phyloP scores from a whole-genome alignment of 2,329 filamentous ascomycete genomes.

The Knufia petricola region DNA sequence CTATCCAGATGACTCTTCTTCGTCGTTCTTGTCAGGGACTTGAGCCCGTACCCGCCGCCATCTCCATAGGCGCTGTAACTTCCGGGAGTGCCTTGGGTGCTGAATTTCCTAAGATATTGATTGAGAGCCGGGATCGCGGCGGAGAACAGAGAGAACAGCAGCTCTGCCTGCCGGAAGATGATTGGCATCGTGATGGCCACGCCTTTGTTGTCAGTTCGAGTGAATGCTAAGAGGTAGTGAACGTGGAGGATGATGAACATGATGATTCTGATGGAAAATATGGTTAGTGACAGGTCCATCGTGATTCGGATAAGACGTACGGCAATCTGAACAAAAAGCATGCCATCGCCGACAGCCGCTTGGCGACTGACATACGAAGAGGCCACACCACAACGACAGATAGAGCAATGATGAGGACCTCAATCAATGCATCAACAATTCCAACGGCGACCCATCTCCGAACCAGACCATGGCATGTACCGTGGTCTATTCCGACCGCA shows the following conservation, averaged over 20 bases:
- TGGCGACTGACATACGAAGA: constrained; percentile 12
- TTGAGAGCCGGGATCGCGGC: constrained; percentile 15
- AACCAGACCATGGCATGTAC: constrained; percentile 12
- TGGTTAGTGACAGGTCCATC: no score
- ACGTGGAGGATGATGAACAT: constrained; percentile 14
- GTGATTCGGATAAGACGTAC: no score
- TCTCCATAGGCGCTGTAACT: constrained; percentile 8
- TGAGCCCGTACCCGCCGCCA: constrained; percentile 10
- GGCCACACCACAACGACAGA: constrained; percentile 13
- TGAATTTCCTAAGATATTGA: constrained; percentile 16
- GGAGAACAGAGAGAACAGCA: constrained; percentile 14
- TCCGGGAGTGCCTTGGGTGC: no score
- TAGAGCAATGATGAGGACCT: constrained; percentile 11
- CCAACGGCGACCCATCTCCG: constrained; percentile 13
- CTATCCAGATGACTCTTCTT: background rate
- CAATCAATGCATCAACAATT: constrained; percentile 11
- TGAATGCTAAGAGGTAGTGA: constrained; percentile 12
- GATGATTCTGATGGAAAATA: constrained; percentile 14
- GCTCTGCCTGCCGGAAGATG: constrained; percentile 14
- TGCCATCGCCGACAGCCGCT: constrained; percentile 56
- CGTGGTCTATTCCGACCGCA: background rate
- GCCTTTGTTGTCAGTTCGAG: constrained; percentile 7
- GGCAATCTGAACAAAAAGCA: constrained; percentile 73
- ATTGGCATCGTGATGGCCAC: constrained; percentile 12
- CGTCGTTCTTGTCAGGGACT: constrained; percentile 1